phyloP scores from a whole-genome alignment of 768 basidiomycete genomes.

The Xerocomellus chrysenteron region DNA sequence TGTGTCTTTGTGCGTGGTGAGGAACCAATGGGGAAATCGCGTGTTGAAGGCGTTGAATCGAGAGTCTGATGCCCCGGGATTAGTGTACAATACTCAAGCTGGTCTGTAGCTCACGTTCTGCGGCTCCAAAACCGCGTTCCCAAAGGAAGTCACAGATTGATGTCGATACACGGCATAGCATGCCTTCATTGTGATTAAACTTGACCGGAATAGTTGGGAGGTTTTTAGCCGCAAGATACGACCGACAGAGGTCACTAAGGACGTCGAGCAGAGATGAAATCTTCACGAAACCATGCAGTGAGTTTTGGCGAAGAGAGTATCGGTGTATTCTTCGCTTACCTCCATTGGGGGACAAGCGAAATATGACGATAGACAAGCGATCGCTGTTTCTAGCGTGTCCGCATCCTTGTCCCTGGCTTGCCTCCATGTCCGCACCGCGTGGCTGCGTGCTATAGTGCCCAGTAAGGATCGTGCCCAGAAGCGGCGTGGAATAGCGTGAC shows the following conservation, averaged over 20 bases:
- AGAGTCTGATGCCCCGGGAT: slow-evolving; percentile 26
- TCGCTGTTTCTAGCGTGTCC: slow-evolving; percentile 43
- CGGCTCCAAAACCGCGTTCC: slow-evolving; percentile 45
- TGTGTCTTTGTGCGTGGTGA: slow-evolving; percentile 46
- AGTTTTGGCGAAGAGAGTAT: background rate
- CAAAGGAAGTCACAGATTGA: slow-evolving; percentile 53
- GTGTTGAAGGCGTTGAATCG: slow-evolving; percentile 46
- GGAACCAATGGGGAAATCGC: slow-evolving; percentile 59
- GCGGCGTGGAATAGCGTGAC: slow-evolving; percentile 40
- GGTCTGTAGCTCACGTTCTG: slow-evolving; percentile 36
- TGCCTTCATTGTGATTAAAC: slow-evolving; percentile 33
- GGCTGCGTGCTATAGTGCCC: slow-evolving; percentile 42
- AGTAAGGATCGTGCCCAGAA: slow-evolving; percentile 53
- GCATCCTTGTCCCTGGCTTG: slow-evolving; percentile 11
- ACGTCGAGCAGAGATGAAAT: slow-evolving; percentile 39
- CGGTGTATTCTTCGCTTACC: slow-evolving; percentile 30
- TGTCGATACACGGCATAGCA: slow-evolving; percentile 32
- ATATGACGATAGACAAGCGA: slow-evolving; percentile 53
- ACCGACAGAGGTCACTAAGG: slow-evolving; percentile 41
- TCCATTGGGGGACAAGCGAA: slow-evolving; percentile 44
- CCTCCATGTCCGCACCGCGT: slow-evolving; percentile 43
- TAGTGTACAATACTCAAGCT: background rate
- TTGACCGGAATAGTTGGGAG: slow-evolving; percentile 30
- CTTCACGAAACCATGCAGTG: slow-evolving; percentile 26
- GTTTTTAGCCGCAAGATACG: slow-evolving; percentile 33